Percentiles rank a stretch among this genome's conserved stretches.
phyloP scores from a whole-genome alignment of 257 asterid species.

The Ballota nigra region DNA sequence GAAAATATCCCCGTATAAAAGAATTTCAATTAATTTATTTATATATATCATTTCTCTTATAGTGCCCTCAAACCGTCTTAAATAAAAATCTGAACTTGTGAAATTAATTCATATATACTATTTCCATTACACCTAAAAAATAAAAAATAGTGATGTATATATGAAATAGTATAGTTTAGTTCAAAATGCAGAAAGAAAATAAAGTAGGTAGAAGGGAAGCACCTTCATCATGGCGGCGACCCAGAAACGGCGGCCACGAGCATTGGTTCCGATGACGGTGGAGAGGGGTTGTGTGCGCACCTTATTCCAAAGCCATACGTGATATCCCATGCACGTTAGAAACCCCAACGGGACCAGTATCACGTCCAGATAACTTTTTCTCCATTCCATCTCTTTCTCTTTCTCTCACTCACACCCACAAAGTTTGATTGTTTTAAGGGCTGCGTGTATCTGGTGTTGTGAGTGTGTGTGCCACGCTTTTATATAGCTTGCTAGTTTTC shows the following conservation, averaged over 20 bases:
- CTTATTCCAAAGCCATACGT: constrained; percentile 69
- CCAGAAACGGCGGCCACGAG: constrained; percentile 85
- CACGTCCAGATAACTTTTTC: constrained; percentile 65
- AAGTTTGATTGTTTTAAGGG: neutral
- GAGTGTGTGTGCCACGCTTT: constrained; percentile 1
- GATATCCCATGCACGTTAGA: constrained; percentile 58
- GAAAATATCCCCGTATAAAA: too few species aligned
- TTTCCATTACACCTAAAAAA: too few species aligned
- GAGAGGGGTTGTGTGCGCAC: constrained; percentile 66
- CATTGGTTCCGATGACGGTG: constrained; percentile 75
- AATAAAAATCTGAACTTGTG: too few species aligned
- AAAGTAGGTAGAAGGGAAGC: neutral
- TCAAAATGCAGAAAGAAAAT: too few species aligned
- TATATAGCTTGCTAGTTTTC: neutral
- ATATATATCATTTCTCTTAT: too few species aligned
- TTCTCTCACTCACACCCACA: neutral
- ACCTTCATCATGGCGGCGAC: constrained; percentile 92
- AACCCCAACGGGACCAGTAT: constrained; percentile 71
- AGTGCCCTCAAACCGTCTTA: too few species aligned
- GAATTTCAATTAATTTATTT: too few species aligned
- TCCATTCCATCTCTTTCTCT: constrained; percentile 77
- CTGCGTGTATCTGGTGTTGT: neutral
- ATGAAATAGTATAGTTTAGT: too few species aligned
- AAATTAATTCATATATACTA: too few species aligned
- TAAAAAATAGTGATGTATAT: too few species aligned